Evolutionary conservation across 805 yeast species (phyloP), one percentile per base, ranked within the genome.

Genomic region (Maudiozyma pseudohumilis): DNA sequence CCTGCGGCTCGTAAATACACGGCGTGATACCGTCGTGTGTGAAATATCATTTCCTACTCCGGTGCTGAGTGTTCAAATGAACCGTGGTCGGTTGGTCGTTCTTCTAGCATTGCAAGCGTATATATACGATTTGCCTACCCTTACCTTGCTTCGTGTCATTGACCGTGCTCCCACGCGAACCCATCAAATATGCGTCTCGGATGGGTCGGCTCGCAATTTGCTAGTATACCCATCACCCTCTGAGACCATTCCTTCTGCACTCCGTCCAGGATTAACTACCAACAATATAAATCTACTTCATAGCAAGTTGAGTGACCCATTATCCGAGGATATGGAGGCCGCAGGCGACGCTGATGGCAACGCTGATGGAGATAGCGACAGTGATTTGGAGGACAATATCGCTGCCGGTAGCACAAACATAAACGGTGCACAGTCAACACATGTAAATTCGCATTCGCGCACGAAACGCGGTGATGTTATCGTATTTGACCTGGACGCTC

Each of bases 1-100:
- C 45, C 68, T 89, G 43, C 76, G 77, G 53, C 76, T 89, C 34
- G 68, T 87, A 40, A 88, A 92, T 61, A 82, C 95, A 2, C 83
- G 83, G 55, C 62, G 58, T 43, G 58, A 61, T 35, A 56, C 72
- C 0, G 60, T 68, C 0, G 79, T 81, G 13, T 81, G 89, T 54
- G 88, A 80, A 54, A 64, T 82, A 39, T 69, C 80, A 0, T 81
- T 79, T 49, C 80, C 85, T 1, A 68, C 80, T 4, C 59, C 72
- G 5, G 76, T 82, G 1, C 52, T 76, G 23, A 69, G 72, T 33
- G 75, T 81, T 29, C 73, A 72, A 53, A 63, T 82, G 59, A 82
- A 80, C 53, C 68, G 81, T 41, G 73, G 77, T 34, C 56, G 88
- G 32, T 59, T 82, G 39, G 63, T 77, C 6, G 84, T 81, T 9